Percentiles rank a stretch among this genome's conserved stretches.
Conservation (phyloP, 768 basidiomycete species). For the Pholiota conissans region DNA sequence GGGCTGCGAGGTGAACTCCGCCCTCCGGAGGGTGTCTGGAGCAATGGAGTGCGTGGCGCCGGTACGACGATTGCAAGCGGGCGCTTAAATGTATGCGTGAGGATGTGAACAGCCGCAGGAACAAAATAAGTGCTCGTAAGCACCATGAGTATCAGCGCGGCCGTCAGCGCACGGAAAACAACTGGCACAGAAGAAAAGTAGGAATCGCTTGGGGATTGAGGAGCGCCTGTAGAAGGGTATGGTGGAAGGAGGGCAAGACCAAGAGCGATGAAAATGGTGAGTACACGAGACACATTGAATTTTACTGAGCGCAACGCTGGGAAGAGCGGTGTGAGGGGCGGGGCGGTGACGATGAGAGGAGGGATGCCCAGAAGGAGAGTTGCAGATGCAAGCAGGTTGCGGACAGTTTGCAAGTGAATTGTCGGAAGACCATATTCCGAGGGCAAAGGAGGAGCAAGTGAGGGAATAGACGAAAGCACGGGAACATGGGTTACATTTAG, state of each 20-base stretch:
- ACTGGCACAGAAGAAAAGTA: conserved; percentile 16
- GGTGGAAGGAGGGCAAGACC: conserved; percentile 47
- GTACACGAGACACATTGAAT: conserved; percentile 46
- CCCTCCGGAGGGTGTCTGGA: conserved; percentile 16
- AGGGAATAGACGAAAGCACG: conserved; percentile 14
- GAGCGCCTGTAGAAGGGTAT: conserved; percentile 4
- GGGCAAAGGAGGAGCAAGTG: conserved; percentile 13
- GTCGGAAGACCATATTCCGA: conserved; percentile 17
- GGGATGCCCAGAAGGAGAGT: conserved; percentile 64
- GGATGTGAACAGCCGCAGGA: conserved; percentile 79
- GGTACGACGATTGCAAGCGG: conserved; percentile 85
- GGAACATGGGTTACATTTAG: conserved; percentile 17
- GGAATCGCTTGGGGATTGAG: conserved; percentile 5
- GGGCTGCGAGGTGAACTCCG: neutral
- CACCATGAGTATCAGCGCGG: conserved; percentile 48
- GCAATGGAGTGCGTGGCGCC: conserved; percentile 28
- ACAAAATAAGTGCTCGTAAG: conserved; percentile 61
- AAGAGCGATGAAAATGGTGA: conserved; percentile 42
- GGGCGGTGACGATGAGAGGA: conserved; percentile 54
- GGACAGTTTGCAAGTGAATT: conserved; percentile 33
- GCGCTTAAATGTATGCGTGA: conserved; percentile 79
- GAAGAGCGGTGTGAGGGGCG: conserved; percentile 42
- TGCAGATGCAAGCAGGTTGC: conserved; percentile 42
- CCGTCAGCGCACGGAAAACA: conserved; percentile 34
- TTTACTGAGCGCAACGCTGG: conserved; percentile 42